phyloP scores from a whole-genome alignment of 139 green algal species.

The Closterium sp. region DNA sequence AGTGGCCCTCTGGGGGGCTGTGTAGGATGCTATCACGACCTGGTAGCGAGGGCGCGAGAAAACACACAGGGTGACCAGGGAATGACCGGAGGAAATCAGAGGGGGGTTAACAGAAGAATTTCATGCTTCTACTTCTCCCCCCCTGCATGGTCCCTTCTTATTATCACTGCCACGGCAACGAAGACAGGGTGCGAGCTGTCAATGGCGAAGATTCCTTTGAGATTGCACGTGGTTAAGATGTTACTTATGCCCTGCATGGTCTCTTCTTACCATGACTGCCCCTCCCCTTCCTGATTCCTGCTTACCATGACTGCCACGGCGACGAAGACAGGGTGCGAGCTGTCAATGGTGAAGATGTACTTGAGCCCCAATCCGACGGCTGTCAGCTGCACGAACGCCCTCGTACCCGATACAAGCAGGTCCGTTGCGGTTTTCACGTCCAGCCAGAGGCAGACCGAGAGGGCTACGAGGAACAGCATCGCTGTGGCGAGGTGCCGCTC shows the following conservation, averaged over 20 bases:
- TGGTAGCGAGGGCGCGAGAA: not conserved
- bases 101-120: too few relatives aligned
- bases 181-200: not conserved
- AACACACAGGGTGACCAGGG: too few relatives aligned
- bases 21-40: not conserved
- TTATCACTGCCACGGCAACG: not conserved
- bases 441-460: not conserved
- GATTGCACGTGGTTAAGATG: too few relatives aligned
- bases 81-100: too few relatives aligned
- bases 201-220: not conserved
- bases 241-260: not conserved
- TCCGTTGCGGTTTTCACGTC: not conserved
- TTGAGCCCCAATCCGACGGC: not conserved
- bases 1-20: too few relatives aligned
- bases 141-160: not conserved
- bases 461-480: not conserved
- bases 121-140: too few relatives aligned
- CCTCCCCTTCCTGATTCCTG: not conserved
- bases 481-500: not conserved
- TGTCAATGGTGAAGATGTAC: not conserved
- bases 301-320: slow-evolving; percentile 9
- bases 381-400: not conserved
- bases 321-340: not conserved
- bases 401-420: not conserved
- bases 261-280: not conserved